Base-by-base conservation (phyloP, 2,329 filamentous ascomycete genomes). In the Claviceps maximensis region DNA sequence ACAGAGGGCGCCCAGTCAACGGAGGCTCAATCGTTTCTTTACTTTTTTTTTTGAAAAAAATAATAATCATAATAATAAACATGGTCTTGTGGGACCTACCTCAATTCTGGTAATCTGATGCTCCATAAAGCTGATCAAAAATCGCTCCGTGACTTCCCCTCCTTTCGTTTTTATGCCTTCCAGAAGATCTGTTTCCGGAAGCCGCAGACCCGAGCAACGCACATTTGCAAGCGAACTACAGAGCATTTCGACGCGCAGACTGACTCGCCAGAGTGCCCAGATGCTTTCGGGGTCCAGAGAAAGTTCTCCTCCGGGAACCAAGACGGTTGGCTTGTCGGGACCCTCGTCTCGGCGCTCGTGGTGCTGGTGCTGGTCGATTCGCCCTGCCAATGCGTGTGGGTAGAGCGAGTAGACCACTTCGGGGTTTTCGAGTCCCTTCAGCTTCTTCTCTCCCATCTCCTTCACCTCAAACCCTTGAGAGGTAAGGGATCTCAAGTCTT, bases 391-490 rank as follows among this genome's bases (percentile, higher is more conserved):
- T 0, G 86, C 81, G 66, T 95, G 89, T 2, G 93, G 91, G 66
- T 96, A 98, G 66, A 98, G 86, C 54, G 95, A 83, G 70, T 95
- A 97, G 60, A 98, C 85, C 56, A 89, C 85, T 67, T 98, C 93
- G 0, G 93, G 91, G 64, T 98, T 98, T 69, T 98, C 93, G 13
- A 98, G 82, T 31, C 93, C 93, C 71, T 98, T 98, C 53, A 98
- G 77, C 64, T 95, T 96, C 59, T 86, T 85, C 69, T 97, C 90
- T 49, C 93, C 93, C 66, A 95, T 85, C 62, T 96, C 90, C 69
- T 96, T 96, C 64, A 97, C 89, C 65, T 95, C 89, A 63, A 97
- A 98, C 8, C 93, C 93, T 69, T 95, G 89, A 48, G 84, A 89
- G 60, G 84, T 93, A 27, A 98, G 77, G 29, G 87, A 86, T 49